Conservation (phyloP, 495 filamentous ascomycete genomes). For the Geoglossum glabrum region DNA sequence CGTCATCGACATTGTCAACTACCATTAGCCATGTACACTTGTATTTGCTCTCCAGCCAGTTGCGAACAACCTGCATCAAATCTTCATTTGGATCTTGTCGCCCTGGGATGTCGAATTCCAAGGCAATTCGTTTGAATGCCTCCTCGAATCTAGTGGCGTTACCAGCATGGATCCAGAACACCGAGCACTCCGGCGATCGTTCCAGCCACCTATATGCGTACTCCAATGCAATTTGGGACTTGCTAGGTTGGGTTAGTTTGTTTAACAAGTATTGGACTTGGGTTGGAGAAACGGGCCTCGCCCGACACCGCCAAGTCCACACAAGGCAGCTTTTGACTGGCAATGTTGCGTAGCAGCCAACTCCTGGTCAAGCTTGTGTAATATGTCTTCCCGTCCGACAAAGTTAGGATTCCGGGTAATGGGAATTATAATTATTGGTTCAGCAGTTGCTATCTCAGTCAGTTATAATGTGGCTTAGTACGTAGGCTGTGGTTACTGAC, state of each 20-base stretch:
- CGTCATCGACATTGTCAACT: conserved; percentile 8
- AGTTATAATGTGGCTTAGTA: not conserved
- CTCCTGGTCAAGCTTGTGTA: conserved; percentile 16
- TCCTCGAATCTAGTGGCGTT: conserved; percentile 21
- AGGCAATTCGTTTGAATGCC: conserved; percentile 24
- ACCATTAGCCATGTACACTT: conserved; percentile 4
- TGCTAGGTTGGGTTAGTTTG: conserved; percentile 15
- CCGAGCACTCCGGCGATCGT: conserved; percentile 14
- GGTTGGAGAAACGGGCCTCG: conserved; percentile 8
- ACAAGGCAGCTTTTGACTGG: conserved; percentile 14
- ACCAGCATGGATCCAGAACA: conserved; percentile 29
- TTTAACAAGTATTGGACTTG: not conserved
- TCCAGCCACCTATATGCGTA: conserved; percentile 22
- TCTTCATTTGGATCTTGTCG: conserved; percentile 9
- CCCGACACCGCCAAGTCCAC: conserved; percentile 29
- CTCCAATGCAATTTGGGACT: conserved; percentile 33
- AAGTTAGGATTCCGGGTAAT: conserved; percentile 21
- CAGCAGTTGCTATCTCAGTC: not conserved
- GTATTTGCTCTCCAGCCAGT: not conserved
- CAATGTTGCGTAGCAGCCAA: conserved; percentile 9
- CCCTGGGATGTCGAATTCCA: not conserved
- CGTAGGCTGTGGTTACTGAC: not conserved
- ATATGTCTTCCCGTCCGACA: conserved; percentile 20
- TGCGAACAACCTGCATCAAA: conserved; percentile 7
- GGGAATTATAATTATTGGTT: not conserved